phyloP scores from a whole-genome alignment of 2,329 filamentous ascomycete genomes.

The Penicillium decumbens region DNA sequence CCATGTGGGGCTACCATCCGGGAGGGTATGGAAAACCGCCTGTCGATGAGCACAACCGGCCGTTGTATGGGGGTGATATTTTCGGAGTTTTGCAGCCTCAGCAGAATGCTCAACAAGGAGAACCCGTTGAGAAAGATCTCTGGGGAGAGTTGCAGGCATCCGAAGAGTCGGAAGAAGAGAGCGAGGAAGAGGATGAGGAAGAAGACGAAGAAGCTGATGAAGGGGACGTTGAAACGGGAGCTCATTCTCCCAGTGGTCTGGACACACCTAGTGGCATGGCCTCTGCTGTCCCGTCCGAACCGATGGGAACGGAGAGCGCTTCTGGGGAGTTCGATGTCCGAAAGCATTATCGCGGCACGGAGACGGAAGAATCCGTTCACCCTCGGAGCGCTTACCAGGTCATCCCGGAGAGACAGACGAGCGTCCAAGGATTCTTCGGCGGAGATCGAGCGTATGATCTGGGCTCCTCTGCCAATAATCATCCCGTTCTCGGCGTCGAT shows the following conservation, averaged over 20 bases:
- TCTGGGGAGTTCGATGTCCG: constrained; percentile 86
- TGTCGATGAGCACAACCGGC: constrained; percentile 85
- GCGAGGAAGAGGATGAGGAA: constrained; percentile 66
- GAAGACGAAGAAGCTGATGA: constrained; percentile 54
- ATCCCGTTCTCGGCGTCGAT: constrained; percentile 75
- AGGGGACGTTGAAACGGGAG: constrained; percentile 58
- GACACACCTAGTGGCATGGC: constrained; percentile 78
- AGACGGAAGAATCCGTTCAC: constrained; percentile 73
- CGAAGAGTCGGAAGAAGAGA: constrained; percentile 64
- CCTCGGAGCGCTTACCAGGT: constrained; percentile 83
- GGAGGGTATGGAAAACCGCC: constrained; percentile 96
- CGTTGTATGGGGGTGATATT: constrained; percentile 89
- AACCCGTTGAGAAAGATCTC: constrained; percentile 77
- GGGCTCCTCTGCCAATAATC: constrained; percentile 53
- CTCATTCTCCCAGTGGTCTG: constrained; percentile 69
- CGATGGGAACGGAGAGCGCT: constrained; percentile 68
- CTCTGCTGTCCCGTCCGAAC: constrained; percentile 76
- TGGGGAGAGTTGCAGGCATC: constrained; percentile 89
- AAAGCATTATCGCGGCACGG: constrained; percentile 76
- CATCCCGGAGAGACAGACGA: constrained; percentile 79
- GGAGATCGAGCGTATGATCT: constrained; percentile 92
- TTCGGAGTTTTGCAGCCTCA: constrained; percentile 70
- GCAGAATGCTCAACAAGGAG: constrained; percentile 60
- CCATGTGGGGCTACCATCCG: constrained; percentile 89
- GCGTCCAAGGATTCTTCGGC: constrained; percentile 90